Evolutionary conservation across 352 stramenopile genomes (phyloP).

Genomic region (Thraustochytrium sp.): DNA sequence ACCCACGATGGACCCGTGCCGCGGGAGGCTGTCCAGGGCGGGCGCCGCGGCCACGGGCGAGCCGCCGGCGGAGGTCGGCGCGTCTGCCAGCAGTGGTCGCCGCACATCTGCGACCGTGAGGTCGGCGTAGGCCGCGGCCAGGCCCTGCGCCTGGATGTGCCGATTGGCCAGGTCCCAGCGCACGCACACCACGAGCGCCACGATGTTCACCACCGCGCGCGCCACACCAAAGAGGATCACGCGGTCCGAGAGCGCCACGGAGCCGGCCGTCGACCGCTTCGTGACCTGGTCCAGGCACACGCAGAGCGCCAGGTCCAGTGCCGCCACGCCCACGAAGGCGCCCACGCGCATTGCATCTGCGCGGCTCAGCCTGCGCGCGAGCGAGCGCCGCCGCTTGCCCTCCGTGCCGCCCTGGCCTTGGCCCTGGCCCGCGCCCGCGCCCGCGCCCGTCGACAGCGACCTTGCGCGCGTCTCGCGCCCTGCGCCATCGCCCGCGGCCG

Average conservation of each 20-base stretch:
- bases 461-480: too few relatives aligned
- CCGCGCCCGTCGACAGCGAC: too few relatives aligned
- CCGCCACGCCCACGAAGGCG: neutral
- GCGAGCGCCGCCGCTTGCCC: too few relatives aligned
- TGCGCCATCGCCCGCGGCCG: too few relatives aligned
- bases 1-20: neutral
- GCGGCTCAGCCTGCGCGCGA: too few relatives aligned
- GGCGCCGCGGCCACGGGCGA: too few relatives aligned
- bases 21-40: too few relatives aligned
- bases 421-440: too few relatives aligned
- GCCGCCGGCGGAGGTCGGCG: neutral
- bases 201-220: neutral
- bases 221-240: neutral
- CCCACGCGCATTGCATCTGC: too few relatives aligned
- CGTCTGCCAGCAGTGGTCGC: too few relatives aligned
- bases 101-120: too few relatives aligned
- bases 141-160: constrained; percentile 19
- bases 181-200: constrained; percentile 18
- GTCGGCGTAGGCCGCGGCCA: constrained; percentile 17
- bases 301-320: neutral
- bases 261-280: neutral
- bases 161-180: neutral
- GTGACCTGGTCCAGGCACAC: neutral
- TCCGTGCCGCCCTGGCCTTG: too few relatives aligned
- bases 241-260: neutral